Evolutionary conservation across 1,284 basidiomycete genomes (phyloP).

Genomic region (Abortiporus biennis): DNA sequence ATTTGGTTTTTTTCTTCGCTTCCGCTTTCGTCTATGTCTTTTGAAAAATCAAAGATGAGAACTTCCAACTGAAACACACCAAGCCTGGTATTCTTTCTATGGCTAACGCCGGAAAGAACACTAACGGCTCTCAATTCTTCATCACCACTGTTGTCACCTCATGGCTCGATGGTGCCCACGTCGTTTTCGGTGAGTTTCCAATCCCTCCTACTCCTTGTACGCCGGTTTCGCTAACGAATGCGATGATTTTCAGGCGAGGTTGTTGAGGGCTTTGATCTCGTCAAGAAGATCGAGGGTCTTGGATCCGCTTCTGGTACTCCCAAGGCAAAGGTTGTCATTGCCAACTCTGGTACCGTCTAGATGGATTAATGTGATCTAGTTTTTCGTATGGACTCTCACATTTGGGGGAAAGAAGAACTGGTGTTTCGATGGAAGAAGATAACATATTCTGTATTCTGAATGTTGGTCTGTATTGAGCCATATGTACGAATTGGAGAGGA

Average conservation of each 20-base stretch:
- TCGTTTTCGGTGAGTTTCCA: conserved; percentile 67
- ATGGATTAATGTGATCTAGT: too few species aligned
- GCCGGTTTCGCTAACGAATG: background rate
- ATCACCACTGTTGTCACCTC: conserved; percentile 66
- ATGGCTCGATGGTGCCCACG: conserved; percentile 76
- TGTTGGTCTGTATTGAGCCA: conserved; percentile 9
- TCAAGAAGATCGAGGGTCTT: conserved; percentile 55
- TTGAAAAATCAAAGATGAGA: conserved; percentile 61
- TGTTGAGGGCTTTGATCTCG: conserved; percentile 55
- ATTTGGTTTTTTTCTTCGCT: too few species aligned
- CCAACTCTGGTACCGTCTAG: conserved; percentile 45
- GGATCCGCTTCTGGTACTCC: conserved; percentile 49
- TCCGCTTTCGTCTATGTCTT: background rate
- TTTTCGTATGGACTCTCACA: too few species aligned
- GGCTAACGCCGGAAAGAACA: conserved; percentile 80
- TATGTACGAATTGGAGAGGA: too few species aligned
- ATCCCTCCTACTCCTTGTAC: background rate
- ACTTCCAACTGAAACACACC: conserved; percentile 76
- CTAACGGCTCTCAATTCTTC: conserved; percentile 60
- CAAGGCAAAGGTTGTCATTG: conserved; percentile 42
- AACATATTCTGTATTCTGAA: conserved; percentile 18
- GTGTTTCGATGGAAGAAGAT: too few species aligned
- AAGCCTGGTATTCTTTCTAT: conserved; percentile 86
- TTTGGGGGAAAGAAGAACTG: too few species aligned
- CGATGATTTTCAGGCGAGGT: conserved; percentile 45